Evolutionary conservation across 768 basidiomycete genomes (phyloP).

Genomic region (Mycena vulgaris): DNA sequence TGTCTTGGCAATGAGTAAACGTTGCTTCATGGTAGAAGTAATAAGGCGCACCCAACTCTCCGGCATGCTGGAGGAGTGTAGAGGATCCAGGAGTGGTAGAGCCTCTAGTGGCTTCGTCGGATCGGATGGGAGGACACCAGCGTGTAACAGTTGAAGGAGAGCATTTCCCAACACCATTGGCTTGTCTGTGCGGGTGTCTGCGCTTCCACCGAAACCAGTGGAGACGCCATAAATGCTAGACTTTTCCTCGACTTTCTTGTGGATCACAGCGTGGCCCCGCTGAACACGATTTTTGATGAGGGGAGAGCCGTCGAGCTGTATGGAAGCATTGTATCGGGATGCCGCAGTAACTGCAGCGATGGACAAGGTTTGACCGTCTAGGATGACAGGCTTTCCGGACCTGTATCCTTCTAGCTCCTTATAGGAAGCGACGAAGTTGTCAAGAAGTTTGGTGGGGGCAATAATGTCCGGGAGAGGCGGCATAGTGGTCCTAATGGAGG

Average conservation of each 20-base stretch:
- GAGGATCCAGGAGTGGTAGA: constrained; percentile 81
- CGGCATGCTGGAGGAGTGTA: constrained; percentile 82
- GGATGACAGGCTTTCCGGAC: constrained; percentile 74
- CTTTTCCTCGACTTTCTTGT: constrained; percentile 75
- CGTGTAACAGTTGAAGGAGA: constrained; percentile 89
- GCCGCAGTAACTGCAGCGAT: constrained; percentile 85
- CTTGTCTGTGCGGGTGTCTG: constrained; percentile 86
- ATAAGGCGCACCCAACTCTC: constrained; percentile 69
- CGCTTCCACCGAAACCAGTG: constrained; percentile 90
- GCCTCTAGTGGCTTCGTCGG: constrained; percentile 63
- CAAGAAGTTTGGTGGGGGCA: constrained; percentile 56
- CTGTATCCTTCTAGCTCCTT: constrained; percentile 77
- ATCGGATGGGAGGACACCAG: constrained; percentile 76
- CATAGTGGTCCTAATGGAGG: constrained; percentile 37
- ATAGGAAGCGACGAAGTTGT: constrained; percentile 71
- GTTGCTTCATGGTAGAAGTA: background rate
- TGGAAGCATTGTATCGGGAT: constrained; percentile 72
- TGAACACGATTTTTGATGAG: constrained; percentile 66
- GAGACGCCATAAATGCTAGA: constrained; percentile 89
- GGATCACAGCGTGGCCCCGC: constrained; percentile 76
- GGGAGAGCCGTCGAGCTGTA: constrained; percentile 66
- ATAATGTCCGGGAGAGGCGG: constrained; percentile 36
- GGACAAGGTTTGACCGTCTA: constrained; percentile 81
- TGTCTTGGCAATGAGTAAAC: constrained; percentile 42
- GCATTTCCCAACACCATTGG: constrained; percentile 82